Base-by-base conservation (phyloP, 78 protist genomes). In the Dictyostelium intermedium region DNA sequence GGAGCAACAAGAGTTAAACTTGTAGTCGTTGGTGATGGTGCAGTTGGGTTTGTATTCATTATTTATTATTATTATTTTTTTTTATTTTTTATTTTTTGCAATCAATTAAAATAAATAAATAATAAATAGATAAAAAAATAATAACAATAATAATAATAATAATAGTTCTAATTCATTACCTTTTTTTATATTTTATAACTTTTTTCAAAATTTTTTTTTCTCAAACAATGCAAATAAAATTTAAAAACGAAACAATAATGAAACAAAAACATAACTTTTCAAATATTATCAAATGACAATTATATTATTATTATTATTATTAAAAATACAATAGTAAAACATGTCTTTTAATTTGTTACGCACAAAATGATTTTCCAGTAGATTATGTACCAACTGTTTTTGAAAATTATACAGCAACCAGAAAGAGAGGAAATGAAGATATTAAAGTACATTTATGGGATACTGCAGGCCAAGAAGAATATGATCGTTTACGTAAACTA, bases 11-110 rank as follows among this genome's bases (percentile, higher is more conserved):
- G 93, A 61, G 86, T 89, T 63, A 89, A 89, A 80, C 45, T 89
- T 37, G 93, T 89, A 13, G 82, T 89, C 69, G 97, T 96, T 13
- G 97, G 97, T 66, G 97, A 96, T 94, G 97, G 97, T 94, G 97
- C 97, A 3, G 97, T 96, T 35, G 97, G 77, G 77, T 70, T 27
- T 32, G 35, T 70, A 30, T 14, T 69, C 43, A 39, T 50, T 50
- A 10, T 50, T 45, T 45, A 45, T 45, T 60, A 20, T 23, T 20
- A 9, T 23, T 60, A 25, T 63, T 63, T 60, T 60, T 20, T 60
- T 20, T 8, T 1, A 45, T 41, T 5, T 41, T 41, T 41, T 2
- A 5, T 41, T 41, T 41, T 41, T 41, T 41, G n/a, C n/a, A n/a
- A n/a, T n/a, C n/a, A n/a, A n/a, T n/a, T n/a, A n/a, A n/a, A n/a